phyloP scores from a whole-genome alignment of 345 rosid species.

The Anacardium occidentale region DNA sequence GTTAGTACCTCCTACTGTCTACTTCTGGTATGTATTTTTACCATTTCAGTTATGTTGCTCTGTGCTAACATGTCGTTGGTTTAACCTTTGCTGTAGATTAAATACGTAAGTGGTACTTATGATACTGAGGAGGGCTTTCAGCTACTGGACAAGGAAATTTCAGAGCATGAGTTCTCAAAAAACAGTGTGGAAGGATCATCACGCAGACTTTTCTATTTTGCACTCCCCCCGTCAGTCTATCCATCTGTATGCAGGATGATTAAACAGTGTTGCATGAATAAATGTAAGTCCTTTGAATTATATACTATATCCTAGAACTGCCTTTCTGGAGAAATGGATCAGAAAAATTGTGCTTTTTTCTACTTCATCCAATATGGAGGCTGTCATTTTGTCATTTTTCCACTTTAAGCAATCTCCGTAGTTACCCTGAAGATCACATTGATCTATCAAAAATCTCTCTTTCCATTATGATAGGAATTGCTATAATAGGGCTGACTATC shows the following conservation, averaged over 20 bases:
- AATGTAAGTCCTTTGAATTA: conserved; percentile 50
- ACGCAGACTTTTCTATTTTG: conserved; percentile 85
- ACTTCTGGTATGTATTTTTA: neutral
- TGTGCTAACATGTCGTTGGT: conserved; percentile 13
- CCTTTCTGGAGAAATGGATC: conserved; percentile 1
- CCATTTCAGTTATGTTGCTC: conserved; percentile 1
- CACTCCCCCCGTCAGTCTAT: conserved; percentile 96
- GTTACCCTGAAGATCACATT: too few relatives aligned
- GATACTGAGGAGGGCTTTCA: conserved; percentile 79
- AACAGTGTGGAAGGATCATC: conserved; percentile 68
- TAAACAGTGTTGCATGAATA: conserved; percentile 74
- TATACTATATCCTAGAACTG: neutral
- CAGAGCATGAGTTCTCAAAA: conserved; percentile 66
- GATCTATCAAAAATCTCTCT: too few relatives aligned
- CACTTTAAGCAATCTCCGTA: too few relatives aligned
- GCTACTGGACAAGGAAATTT: conserved; percentile 67
- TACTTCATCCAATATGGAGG: neutral
- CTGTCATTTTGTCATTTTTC: too few relatives aligned
- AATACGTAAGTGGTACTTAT: conserved; percentile 89
- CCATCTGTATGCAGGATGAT: conserved; percentile 95
- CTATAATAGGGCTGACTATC: too few relatives aligned
- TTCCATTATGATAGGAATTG: too few relatives aligned
- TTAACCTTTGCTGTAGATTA: conserved; percentile 52
- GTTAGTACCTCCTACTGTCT: conserved; percentile 40
- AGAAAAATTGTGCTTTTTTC: conserved; percentile 2